Base-by-base conservation (phyloP, 2,329 filamentous ascomycete genomes). In the Lachnellula suecica region DNA sequence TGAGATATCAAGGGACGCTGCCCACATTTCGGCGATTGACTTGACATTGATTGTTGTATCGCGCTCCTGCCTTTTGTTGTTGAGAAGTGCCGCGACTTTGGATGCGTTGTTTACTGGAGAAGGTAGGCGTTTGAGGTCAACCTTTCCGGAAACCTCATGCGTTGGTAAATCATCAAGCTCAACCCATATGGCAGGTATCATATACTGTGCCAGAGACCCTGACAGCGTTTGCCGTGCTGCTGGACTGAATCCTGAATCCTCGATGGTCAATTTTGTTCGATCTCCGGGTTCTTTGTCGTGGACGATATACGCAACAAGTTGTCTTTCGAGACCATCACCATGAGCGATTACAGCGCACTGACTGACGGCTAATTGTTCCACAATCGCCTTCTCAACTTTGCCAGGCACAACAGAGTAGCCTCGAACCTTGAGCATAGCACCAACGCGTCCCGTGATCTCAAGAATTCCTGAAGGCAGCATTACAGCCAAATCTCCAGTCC, bases 341-440 rank as follows among this genome's bases (percentile, higher is more conserved):
- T 87, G 79, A n/a, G 87, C 82, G 20, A 87, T 72, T 0, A 93
- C 87, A 1, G 84, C 87, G 58, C 88, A 91, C 44, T 85, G 81
- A 2, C 79, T 81, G 47, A 91, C 87, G 11, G 86, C 87, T 27
- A 92, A 71, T 57, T 88, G 77, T 59, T 83, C 81, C 50, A 84
- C 75, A 52, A 92, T 88, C 5, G 84, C 82, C 59, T 84, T 87
- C 66, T 92, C 87, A 1, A 68, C 59, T 40, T 96, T 92, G 0
- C 88, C 89, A 59, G 95, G 88, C 61, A 96, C 92, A 2, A 97
- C 78, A 7, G 91, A 79, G 67, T 96, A 91, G 0, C 92, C 92
- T 25, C 92, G 83, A 5, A 96, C 77, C 68, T 97, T 97, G 58
- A 96, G 85, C 70, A 96, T 92, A 48, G 95, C 90, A 64, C 96